phyloP scores from a whole-genome alignment of 495 filamentous ascomycete genomes.

The Neurospora africana region DNA sequence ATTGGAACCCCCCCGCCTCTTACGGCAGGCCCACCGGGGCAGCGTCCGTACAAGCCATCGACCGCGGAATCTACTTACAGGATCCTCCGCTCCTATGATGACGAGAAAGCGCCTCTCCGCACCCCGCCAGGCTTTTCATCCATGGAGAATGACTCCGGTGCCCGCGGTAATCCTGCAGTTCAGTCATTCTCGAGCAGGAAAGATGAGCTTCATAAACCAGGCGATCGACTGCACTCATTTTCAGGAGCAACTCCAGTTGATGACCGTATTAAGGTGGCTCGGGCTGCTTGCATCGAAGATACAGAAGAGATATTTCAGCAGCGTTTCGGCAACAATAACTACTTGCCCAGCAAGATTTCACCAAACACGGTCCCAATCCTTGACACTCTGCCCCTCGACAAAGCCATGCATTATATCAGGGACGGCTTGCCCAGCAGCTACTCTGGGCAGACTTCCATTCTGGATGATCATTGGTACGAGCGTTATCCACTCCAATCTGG shows the following conservation, averaged over 20 bases:
- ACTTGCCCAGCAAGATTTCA: not conserved
- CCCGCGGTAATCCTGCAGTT: not conserved
- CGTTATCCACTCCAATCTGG: slow-evolving; percentile 1
- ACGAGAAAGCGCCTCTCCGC: not conserved
- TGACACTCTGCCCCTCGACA: slow-evolving; percentile 16
- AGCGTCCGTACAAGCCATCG: slow-evolving; percentile 26
- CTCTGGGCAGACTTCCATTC: not conserved
- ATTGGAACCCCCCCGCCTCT: slow-evolving; percentile 33
- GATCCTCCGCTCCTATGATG: not conserved
- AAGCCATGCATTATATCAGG: slow-evolving; percentile 9
- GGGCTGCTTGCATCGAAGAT: not conserved
- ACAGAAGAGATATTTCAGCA: not conserved
- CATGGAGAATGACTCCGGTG: not conserved
- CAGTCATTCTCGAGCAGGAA: not conserved
- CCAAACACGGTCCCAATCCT: slow-evolving; percentile 5
- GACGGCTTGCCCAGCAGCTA: slow-evolving; percentile 10
- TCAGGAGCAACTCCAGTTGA: not conserved
- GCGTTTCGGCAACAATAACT: not conserved
- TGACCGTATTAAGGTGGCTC: not conserved
- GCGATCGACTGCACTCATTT: not conserved
- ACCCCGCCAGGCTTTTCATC: not conserved
- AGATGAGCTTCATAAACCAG: not conserved
- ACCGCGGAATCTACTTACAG: slow-evolving; percentile 16
- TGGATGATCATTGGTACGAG: slow-evolving; percentile 4
- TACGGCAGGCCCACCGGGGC: slow-evolving; percentile 38